Evolutionary conservation across 257 asterid species (phyloP).

Genomic region (Henckelia pumila): DNA sequence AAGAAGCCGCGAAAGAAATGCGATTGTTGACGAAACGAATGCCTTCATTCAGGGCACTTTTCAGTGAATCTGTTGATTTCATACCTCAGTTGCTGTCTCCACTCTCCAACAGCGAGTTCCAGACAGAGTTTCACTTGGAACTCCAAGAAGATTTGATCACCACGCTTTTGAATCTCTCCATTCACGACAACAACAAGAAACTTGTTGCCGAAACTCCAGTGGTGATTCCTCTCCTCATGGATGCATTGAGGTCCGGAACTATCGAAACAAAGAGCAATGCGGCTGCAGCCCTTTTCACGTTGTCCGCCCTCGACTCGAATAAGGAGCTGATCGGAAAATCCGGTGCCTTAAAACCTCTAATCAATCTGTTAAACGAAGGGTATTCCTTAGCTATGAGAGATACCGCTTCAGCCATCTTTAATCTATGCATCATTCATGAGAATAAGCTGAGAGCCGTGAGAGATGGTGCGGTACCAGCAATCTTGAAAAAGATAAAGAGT

Average conservation of each 20-base stretch:
- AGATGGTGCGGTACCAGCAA: constrained; percentile 67
- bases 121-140: constrained; percentile 34
- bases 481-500: constrained; percentile 50
- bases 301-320: constrained; percentile 79
- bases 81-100: constrained; percentile 66
- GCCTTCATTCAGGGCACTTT: constrained; percentile 76
- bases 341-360: constrained; percentile 65
- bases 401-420: constrained; percentile 82
- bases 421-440: constrained; percentile 66
- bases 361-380: constrained; percentile 71
- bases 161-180: constrained; percentile 72
- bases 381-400: constrained; percentile 65
- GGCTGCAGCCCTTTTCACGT: constrained; percentile 84
- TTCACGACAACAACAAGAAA: constrained; percentile 83
- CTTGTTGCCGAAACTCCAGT: constrained; percentile 75
- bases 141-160: constrained; percentile 90
- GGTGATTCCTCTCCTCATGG: constrained; percentile 63
- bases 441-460: constrained; percentile 70
- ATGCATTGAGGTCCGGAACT: constrained; percentile 61
- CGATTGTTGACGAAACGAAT: constrained; percentile 61
- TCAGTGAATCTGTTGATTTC: constrained; percentile 57
- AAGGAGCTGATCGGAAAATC: constrained; percentile 70
- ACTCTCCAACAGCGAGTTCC: constrained; percentile 36
- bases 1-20: constrained; percentile 70
- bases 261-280: constrained; percentile 78